Conservation (phyloP, 1,284 basidiomycete genomes). For the Leucoagaricus sp. region DNA sequence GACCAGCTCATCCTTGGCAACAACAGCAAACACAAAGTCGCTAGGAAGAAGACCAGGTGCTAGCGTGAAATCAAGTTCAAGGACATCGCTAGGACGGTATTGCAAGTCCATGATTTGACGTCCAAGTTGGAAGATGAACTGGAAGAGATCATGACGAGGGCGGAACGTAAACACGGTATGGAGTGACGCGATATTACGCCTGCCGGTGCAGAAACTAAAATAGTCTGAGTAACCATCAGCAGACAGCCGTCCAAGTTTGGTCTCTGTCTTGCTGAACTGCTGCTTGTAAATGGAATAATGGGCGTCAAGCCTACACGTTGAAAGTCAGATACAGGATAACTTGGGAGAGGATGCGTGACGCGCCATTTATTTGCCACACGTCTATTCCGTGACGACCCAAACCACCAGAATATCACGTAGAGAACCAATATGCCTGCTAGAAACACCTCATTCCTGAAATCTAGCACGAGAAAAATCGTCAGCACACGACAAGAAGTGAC, state of each 20-base stretch:
- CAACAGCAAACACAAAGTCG: conserved; percentile 83
- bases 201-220: conserved; percentile 84
- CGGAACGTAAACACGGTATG: conserved; percentile 79
- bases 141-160: conserved; percentile 82
- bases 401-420: conserved; percentile 53
- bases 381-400: conserved; percentile 57
- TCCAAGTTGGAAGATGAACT: conserved; percentile 60
- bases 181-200: conserved; percentile 72
- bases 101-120: conserved; percentile 75
- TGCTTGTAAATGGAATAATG: conserved; percentile 56
- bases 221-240: conserved; percentile 77
- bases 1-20: conserved; percentile 76
- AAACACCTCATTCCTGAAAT: conserved; percentile 67
- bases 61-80: conserved; percentile 80
- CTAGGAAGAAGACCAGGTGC: conserved; percentile 49
- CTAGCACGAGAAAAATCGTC: conserved; percentile 28
- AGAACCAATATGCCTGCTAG: conserved; percentile 55
- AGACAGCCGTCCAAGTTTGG: conserved; percentile 45
- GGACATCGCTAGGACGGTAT: conserved; percentile 65
- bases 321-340: conserved; percentile 8
- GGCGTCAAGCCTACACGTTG: conserved; percentile 50
- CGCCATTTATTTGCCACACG: conserved; percentile 61
- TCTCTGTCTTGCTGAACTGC: conserved; percentile 69
- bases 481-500: conserved; percentile 15
- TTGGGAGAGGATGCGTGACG: conserved; percentile 16